phyloP scores from a whole-genome alignment of 345 rosid genomes.

The Psidium guajava region DNA sequence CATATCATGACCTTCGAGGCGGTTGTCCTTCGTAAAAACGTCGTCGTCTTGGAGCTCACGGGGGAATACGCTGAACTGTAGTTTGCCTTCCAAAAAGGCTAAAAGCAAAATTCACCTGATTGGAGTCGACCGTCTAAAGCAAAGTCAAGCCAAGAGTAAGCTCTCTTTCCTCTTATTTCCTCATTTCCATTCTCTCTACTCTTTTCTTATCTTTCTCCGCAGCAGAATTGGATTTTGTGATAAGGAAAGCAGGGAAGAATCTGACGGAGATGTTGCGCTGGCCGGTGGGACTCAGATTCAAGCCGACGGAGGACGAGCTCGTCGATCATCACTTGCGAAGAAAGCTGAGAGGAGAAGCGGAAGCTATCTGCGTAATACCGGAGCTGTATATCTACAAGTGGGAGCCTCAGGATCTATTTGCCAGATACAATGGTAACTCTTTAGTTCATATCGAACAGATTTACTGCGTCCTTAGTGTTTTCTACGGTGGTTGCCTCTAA shows the following conservation, averaged over 20 bases:
- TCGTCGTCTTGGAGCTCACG: not conserved
- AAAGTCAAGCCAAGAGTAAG: not conserved
- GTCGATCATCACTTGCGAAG: not conserved
- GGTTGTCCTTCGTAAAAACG: not conserved
- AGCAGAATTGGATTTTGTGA: not conserved
- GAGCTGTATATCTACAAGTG: not conserved
- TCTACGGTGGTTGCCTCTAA: not conserved
- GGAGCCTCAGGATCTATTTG: not conserved
- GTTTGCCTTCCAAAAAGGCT: not conserved
- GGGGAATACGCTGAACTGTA: not conserved
- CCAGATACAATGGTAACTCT: not conserved
- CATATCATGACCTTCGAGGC: not conserved
- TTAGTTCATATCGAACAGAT: not conserved
- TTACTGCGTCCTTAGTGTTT: not conserved
- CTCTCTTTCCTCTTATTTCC: not conserved
- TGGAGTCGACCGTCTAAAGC: not conserved
- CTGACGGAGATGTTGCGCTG: not conserved
- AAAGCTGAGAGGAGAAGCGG: not conserved
- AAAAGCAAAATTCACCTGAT: not conserved
- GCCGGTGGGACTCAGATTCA: slow-evolving; percentile 1
- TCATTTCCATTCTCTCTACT: not conserved
- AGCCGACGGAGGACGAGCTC: not conserved
- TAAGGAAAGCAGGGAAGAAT: not conserved
- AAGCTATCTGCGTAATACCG: not conserved
- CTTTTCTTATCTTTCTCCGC: not conserved